Percentiles rank a stretch among this genome's conserved stretches.
phyloP scores from a whole-genome alignment of 2,329 filamentous ascomycete species.

The Aspergillus ibericus region DNA sequence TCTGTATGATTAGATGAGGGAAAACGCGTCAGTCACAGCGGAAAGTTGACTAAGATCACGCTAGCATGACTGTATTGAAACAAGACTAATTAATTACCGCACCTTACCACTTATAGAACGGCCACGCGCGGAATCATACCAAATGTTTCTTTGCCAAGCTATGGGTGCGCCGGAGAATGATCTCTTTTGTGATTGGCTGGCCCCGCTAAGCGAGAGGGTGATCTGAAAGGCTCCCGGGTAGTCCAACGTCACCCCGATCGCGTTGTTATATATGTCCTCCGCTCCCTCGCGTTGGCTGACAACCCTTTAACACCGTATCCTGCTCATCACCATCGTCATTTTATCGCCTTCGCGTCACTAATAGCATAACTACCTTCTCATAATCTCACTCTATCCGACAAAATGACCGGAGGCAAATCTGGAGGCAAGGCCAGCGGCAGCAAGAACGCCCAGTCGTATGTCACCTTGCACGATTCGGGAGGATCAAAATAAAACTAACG shows the following conservation, averaged over 20 bases:
- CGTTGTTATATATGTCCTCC: slow-evolving; percentile 46
- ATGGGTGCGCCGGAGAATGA: slow-evolving; percentile 27
- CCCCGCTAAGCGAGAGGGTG: slow-evolving; percentile 46
- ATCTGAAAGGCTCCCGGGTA: slow-evolving; percentile 45
- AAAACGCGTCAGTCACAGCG: slow-evolving; percentile 22
- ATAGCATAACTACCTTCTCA: slow-evolving; percentile 14
- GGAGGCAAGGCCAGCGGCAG: slow-evolving; percentile 98
- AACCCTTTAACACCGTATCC: slow-evolving; percentile 30
- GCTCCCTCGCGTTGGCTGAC: slow-evolving; percentile 35
- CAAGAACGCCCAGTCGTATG: slow-evolving; percentile 99
- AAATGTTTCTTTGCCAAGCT: slow-evolving; percentile 14
- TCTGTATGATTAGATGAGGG: slow-evolving; percentile 45
- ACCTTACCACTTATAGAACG: slow-evolving; percentile 30
- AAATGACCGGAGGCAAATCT: slow-evolving; percentile 99
- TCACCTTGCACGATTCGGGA: slow-evolving; percentile 34
- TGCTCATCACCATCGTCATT: slow-evolving; percentile 12
- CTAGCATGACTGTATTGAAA: slow-evolving; percentile 23
- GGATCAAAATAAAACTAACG: slow-evolving; percentile 41
- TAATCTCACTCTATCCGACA: slow-evolving; percentile 51
- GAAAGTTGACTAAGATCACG: slow-evolving; percentile 15
- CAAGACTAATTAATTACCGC: slow-evolving; percentile 23
- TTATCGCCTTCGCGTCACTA: not conserved
- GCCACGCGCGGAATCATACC: slow-evolving; percentile 14
- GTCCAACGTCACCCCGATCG: slow-evolving; percentile 45
- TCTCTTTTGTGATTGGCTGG: slow-evolving; percentile 43